A percentile compares a stretch with the other conserved stretches of the same genome.
phyloP scores from a whole-genome alignment of 108 stramenopile species.

The Cyclostephanos tholiformis region DNA sequence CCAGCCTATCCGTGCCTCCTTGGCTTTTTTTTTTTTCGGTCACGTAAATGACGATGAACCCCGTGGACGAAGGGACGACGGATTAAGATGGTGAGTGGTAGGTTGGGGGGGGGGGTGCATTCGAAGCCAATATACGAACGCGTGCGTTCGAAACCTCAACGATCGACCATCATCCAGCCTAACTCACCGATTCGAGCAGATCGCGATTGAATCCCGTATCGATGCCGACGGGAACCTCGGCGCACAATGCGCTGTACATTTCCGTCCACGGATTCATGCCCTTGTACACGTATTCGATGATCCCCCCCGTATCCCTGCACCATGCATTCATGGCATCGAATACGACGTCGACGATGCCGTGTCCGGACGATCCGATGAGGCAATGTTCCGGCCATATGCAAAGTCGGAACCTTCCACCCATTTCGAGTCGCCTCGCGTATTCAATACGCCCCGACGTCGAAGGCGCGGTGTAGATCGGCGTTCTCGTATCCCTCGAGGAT shows the following conservation, averaged over 20 bases:
- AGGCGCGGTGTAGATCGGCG: no score
- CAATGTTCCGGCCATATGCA: slow-evolving; percentile 98
- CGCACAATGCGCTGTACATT: slow-evolving; percentile 87
- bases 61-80: neutral
- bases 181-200: slow-evolving; percentile 55
- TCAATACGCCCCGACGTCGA: slow-evolving; percentile 39
- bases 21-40: slow-evolving; percentile 3
- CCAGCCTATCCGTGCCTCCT: slow-evolving; percentile 58
- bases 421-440: slow-evolving; percentile 73
- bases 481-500: neutral
- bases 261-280: slow-evolving; percentile 91
- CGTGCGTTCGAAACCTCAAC: neutral
- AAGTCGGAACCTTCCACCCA: slow-evolving; percentile 68
- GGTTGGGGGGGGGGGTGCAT: slow-evolving; percentile 7
- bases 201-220: slow-evolving; percentile 57
- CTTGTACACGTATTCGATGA: slow-evolving; percentile 78
- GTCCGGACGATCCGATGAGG: slow-evolving; percentile 80
- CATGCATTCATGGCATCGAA: slow-evolving; percentile 71
- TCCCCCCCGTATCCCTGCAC: slow-evolving; percentile 60
- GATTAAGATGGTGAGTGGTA: neutral
- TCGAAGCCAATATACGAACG: neutral
- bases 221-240: slow-evolving; percentile 81
- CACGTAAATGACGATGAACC: neutral
- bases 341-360: slow-evolving; percentile 63
- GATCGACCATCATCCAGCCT: neutral